Base-by-base conservation (phyloP, 202 grass and related monocot species). In the Carex arenaria region DNA sequence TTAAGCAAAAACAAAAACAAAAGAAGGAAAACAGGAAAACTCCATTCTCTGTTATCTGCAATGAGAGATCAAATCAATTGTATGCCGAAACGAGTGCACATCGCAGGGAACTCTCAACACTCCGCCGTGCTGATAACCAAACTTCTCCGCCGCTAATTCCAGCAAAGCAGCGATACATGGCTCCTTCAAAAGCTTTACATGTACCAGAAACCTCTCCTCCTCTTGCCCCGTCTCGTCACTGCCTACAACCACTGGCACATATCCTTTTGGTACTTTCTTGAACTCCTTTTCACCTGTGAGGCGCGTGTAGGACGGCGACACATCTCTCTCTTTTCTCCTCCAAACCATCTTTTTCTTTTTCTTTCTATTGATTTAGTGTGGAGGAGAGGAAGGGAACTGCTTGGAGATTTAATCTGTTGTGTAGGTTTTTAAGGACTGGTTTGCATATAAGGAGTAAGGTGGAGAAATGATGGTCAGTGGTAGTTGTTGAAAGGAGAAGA, bases 91-190 rank as follows among this genome's bases (percentile, higher is more conserved):
- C 1, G 62, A 54, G 5, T 52, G 36, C 0, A 14, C 78, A 17
- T 90, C 85, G 19, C 85, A 90, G 0, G 80, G 84, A 15, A 90
- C 72, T 71, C 77, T 84, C 3, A 90, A 85, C 53, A 88, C 43
- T 47, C 43, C 63, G 10, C 85, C 89, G 0, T 54, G 53, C 2
- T 88, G 89, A 32, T 87, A 82, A 1, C 89, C 82, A n/a, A 90
- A 90, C 82, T 85, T 53, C 7, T 85, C 10, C 20, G 67, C 84
- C 3, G 81, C 62, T 54, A 64, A 56, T 38, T 92, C 85, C 0
- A 92, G 47, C 43, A 83, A 4, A 18, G 30, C 54, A 4, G n/a
- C 81, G 26, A 92, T 83, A 54, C 61, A 92, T 15, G 87, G 87
- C 49, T 87, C 87, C 55, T 84, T 79, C 38, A 89, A 62, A 20